Percentiles rank a stretch among this genome's conserved stretches.
Evolutionary conservation across 2,329 filamentous ascomycete species (phyloP).

Genomic region (Cladosporium sp.): DNA sequence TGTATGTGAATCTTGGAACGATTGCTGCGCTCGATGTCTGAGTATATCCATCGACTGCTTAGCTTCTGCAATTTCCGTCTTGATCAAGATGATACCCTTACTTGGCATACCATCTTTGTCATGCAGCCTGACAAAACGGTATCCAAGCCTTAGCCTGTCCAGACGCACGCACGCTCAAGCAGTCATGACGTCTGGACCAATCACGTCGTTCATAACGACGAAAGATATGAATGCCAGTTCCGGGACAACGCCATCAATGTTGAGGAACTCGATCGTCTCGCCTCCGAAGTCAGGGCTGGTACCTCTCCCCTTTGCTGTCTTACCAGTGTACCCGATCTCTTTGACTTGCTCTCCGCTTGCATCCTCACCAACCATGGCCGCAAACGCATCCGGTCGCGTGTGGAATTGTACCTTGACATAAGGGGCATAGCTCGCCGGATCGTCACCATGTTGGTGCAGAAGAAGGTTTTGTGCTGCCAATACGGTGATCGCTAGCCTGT

Average conservation of each 20-base stretch:
- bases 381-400: slow-evolving; percentile 15
- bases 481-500: slow-evolving; percentile 55
- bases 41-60: too few species aligned
- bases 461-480: not conserved
- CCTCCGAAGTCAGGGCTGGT: slow-evolving; percentile 47
- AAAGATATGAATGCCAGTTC: slow-evolving; percentile 51
- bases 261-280: slow-evolving; percentile 46
- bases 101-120: too few species aligned
- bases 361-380: slow-evolving; percentile 39
- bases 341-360: slow-evolving; percentile 53
- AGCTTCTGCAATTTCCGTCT: not conserved
- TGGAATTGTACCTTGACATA: too few species aligned
- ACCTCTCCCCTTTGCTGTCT: slow-evolving; percentile 45
- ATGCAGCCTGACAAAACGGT: not conserved
- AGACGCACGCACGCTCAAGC: not conserved
- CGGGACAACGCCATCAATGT: slow-evolving; percentile 45
- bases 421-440: too few species aligned
- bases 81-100: too few species aligned
- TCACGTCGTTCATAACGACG: slow-evolving; percentile 25
- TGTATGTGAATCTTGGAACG: too few species aligned
- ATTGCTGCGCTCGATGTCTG: too few species aligned
- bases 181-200: not conserved
- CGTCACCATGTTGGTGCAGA: not conserved
- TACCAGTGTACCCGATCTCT: slow-evolving; percentile 51
- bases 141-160: not conserved